These are phyloP conservation scores for Mimosa pudica DNA, from an alignment of 306 rosid species.

Conservation along the genomic window DNA sequence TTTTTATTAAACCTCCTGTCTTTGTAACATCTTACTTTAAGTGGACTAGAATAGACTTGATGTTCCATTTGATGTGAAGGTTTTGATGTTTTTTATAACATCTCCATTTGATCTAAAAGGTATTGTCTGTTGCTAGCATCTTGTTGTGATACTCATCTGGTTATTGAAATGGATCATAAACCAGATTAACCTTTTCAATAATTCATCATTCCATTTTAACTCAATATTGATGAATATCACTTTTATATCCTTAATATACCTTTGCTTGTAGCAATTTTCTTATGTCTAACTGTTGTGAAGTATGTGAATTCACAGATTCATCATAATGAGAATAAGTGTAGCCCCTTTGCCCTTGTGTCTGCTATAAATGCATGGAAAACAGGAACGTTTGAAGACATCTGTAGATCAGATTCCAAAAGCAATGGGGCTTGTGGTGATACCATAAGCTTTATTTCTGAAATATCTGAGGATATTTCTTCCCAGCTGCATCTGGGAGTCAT, in stretches of 20 bases:
- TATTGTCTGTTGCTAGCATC: background rate
- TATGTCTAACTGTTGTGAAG: constrained; percentile 19
- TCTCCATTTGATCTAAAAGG: constrained; percentile 9
- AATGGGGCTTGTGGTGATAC: constrained; percentile 44
- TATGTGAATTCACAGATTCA: constrained; percentile 61
- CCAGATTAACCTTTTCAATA: background rate
- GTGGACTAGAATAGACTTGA: constrained; percentile 1
- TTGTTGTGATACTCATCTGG: background rate
- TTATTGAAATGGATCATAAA: background rate
- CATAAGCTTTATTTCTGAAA: constrained; percentile 53
- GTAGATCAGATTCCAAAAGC: constrained; percentile 46
- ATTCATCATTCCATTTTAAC: background rate
- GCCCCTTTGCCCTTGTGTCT: constrained; percentile 55
- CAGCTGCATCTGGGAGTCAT: constrained; percentile 72
- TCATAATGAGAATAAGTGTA: constrained; percentile 60
- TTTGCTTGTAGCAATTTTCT: constrained; percentile 9
- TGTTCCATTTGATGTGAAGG: constrained; percentile 4
- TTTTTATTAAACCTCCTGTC: background rate
- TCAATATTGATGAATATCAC: constrained; percentile 7
- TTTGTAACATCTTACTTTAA: background rate
- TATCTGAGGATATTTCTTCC: constrained; percentile 76
- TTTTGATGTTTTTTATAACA: background rate
- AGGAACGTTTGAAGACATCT: constrained; percentile 44
- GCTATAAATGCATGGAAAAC: constrained; percentile 61
- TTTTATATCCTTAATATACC: constrained; percentile 25